Percentiles rank a stretch among this genome's conserved stretches.
Conservation (phyloP, 108 stramenopile genomes). For the Skeletonema menzelii region DNA sequence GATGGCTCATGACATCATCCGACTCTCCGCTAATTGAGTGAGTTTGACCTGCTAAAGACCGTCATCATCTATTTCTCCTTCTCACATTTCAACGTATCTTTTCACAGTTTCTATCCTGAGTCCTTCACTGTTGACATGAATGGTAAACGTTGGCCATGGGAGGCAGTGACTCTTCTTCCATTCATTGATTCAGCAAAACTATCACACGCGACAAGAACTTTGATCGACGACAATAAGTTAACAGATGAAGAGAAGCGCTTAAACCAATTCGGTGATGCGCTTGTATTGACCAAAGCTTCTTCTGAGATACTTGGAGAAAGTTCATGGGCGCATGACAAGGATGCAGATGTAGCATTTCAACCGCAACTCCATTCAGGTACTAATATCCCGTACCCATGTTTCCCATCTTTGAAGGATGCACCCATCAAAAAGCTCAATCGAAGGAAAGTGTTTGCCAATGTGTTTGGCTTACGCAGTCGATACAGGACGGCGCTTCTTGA, state of each 20-base stretch:
- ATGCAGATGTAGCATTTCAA: conserved; percentile 49
- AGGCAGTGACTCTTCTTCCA: conserved; percentile 95
- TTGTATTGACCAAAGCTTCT: conserved; percentile 47
- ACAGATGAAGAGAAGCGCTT: conserved; percentile 66
- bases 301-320: conserved; percentile 41
- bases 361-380: conserved; percentile 61
- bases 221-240: conserved; percentile 56
- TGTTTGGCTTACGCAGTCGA: conserved; percentile 71
- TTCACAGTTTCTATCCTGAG: conserved; percentile 81
- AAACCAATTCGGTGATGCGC: conserved; percentile 58
- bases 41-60: conserved; percentile 2
- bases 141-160: conserved; percentile 97
- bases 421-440: conserved; percentile 60
- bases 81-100: conserved; percentile 1
- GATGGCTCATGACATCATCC: conserved; percentile 85
- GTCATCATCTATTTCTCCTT: neutral
- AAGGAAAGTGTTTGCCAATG: conserved; percentile 64
- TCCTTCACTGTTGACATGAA: conserved; percentile 88
- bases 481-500: conserved; percentile 81
- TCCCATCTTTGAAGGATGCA: conserved; percentile 77
- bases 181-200: conserved; percentile 94
- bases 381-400: conserved; percentile 63
- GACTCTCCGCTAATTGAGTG: conserved; percentile 83
- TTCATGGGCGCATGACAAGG: conserved; percentile 38
- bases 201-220: conserved; percentile 52